Conservation (phyloP, 495 filamentous ascomycete genomes). For the Trichoderma asperelloides region DNA sequence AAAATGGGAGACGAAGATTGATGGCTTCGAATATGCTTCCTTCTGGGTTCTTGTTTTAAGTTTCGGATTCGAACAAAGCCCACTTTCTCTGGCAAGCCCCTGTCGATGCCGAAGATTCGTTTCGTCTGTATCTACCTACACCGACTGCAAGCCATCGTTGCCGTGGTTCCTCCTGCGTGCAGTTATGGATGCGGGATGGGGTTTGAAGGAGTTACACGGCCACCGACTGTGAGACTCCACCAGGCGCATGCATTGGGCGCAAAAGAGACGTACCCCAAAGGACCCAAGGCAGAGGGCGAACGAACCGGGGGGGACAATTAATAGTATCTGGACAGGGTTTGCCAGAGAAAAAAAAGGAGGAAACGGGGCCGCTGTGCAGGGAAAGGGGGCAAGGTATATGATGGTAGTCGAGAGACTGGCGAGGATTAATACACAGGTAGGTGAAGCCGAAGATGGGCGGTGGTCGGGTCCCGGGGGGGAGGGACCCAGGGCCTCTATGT, state of each 20-base stretch:
- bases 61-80: background rate
- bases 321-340: background rate
- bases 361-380: slow-evolving; percentile 3
- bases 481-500: background rate
- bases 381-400: background rate
- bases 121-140: slow-evolving; percentile 6
- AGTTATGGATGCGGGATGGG: background rate
- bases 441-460: background rate
- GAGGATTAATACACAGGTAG: background rate
- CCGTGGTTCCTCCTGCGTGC: background rate
- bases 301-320: no score
- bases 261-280: background rate
- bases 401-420: background rate
- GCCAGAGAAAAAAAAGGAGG: background rate
- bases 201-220: slow-evolving; percentile 1
- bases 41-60: slow-evolving; percentile 8
- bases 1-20: background rate
- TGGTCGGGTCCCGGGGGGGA: background rate
- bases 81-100: background rate
- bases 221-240: background rate
- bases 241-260: background rate
- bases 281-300: background rate
- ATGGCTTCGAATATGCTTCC: background rate
- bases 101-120: background rate
- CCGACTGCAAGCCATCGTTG: slow-evolving; percentile 7